Evolutionary conservation across 495 filamentous ascomycete genomes (phyloP).

Genomic region (Aspergillus ostianus): DNA sequence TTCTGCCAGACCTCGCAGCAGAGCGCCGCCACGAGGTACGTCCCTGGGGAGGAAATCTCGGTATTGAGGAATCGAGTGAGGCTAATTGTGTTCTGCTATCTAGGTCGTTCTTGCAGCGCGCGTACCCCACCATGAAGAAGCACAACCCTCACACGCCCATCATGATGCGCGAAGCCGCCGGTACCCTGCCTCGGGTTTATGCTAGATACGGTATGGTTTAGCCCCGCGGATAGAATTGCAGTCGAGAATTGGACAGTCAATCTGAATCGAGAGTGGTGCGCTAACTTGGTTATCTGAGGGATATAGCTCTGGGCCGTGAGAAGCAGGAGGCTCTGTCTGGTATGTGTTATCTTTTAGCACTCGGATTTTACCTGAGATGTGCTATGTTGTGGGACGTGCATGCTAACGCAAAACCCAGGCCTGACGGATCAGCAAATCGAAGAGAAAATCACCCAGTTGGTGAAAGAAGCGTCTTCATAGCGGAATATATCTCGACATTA

Average conservation of each 20-base stretch:
- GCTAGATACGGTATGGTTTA: constrained; percentile 80
- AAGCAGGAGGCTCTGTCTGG: constrained; percentile 79
- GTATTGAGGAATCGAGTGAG: not conserved
- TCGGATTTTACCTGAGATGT: not conserved
- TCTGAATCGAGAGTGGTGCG: not conserved
- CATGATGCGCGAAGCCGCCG: constrained; percentile 85
- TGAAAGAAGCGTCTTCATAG: constrained; percentile 56
- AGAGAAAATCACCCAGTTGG: constrained; percentile 76
- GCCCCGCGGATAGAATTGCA: not conserved
- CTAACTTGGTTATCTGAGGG: constrained; percentile 10
- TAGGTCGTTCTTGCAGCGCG: constrained; percentile 84
- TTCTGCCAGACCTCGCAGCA: constrained; percentile 92
- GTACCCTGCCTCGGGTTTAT: constrained; percentile 78
- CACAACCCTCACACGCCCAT: constrained; percentile 95
- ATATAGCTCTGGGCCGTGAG: constrained; percentile 80
- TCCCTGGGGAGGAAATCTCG: not conserved
- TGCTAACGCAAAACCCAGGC: constrained; percentile 50
- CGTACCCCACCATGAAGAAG: constrained; percentile 99
- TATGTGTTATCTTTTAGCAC: constrained; percentile 30
- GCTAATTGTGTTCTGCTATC: not conserved
- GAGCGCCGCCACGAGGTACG: constrained; percentile 80
- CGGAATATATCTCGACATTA: constrained; percentile 15
- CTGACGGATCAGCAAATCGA: constrained; percentile 91
- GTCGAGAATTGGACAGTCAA: too few relatives aligned
- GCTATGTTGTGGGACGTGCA: not conserved